Evolutionary conservation across 2,329 filamentous ascomycete genomes (phyloP).

Genomic region (Sphaerostilbella broomeana): DNA sequence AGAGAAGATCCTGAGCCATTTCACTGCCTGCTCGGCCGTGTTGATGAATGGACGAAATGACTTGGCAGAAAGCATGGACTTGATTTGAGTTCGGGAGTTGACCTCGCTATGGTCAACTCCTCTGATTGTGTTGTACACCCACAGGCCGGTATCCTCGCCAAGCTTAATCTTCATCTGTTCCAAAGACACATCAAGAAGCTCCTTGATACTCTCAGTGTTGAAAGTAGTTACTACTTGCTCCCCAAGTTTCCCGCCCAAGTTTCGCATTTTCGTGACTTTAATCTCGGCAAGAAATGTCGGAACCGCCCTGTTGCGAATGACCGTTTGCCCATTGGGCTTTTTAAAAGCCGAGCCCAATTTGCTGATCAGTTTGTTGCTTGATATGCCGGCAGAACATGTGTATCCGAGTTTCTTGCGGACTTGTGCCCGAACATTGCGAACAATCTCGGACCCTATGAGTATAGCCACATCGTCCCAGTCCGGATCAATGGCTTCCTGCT

Average conservation of each 20-base stretch:
- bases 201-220: conserved; percentile 69
- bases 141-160: conserved; percentile 76
- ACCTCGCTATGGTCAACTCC: conserved; percentile 85
- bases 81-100: conserved; percentile 85
- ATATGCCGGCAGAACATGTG: conserved; percentile 85
- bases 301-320: conserved; percentile 81
- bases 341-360: conserved; percentile 88
- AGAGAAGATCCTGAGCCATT: conserved; percentile 86
- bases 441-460: conserved; percentile 80
- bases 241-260: conserved; percentile 90
- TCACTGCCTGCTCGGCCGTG: conserved; percentile 66
- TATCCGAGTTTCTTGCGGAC: conserved; percentile 70
- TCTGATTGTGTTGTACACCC: conserved; percentile 79
- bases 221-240: conserved; percentile 79
- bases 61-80: conserved; percentile 95
- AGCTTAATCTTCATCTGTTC: conserved; percentile 72
- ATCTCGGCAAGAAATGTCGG: conserved; percentile 72
- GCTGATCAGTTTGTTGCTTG: conserved; percentile 88
- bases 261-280: conserved; percentile 92
- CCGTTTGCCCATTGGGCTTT: conserved; percentile 90
- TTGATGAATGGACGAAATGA: conserved; percentile 84
- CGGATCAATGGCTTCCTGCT: conserved; percentile 71
- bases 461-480: conserved; percentile 96
- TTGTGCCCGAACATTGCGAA: conserved; percentile 63
- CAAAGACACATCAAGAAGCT: conserved; percentile 64